Percentiles rank a stretch among this genome's conserved stretches.
Conservation (phyloP, 257 asterid species). For the Solanum habrochaites region DNA sequence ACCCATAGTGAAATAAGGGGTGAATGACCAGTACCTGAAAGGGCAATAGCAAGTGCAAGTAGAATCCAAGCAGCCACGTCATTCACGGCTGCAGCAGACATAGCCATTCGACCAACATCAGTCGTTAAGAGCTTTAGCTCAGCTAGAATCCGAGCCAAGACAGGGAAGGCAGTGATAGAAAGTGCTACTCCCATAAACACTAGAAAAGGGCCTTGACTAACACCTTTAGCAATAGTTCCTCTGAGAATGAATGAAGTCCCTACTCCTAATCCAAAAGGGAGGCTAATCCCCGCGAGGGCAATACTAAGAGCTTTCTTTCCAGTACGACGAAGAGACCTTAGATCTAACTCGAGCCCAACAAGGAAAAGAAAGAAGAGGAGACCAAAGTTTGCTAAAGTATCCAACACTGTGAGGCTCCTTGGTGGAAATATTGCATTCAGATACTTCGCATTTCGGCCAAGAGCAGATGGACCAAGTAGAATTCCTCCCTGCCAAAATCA, state of each 20-base stretch:
- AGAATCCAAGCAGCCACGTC: slow-evolving; percentile 24
- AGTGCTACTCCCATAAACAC: slow-evolving; percentile 27
- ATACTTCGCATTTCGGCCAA: slow-evolving; percentile 11
- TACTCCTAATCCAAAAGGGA: slow-evolving; percentile 17
- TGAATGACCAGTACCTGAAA: slow-evolving; percentile 9
- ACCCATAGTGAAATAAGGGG: slow-evolving; percentile 22
- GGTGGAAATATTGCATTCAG: slow-evolving; percentile 11
- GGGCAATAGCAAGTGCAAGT: slow-evolving; percentile 18
- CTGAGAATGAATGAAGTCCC: slow-evolving; percentile 16
- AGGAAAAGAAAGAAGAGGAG: slow-evolving; percentile 25
- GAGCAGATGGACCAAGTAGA: slow-evolving; percentile 23
- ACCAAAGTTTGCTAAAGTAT: slow-evolving; percentile 21
- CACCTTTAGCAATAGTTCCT: slow-evolving; percentile 10
- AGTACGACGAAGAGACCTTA: slow-evolving; percentile 10
- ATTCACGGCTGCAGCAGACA: slow-evolving; percentile 24
- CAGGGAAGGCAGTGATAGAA: slow-evolving; percentile 29
- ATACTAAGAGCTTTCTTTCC: slow-evolving; percentile 21
- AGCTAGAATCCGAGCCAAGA: slow-evolving; percentile 25
- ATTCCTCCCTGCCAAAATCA: slow-evolving; percentile 16
- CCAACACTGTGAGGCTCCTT: slow-evolving; percentile 19
- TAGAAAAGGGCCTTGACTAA: slow-evolving; percentile 5
- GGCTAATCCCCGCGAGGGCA: slow-evolving; percentile 13
- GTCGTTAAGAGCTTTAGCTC: slow-evolving; percentile 24
- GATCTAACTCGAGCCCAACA: slow-evolving; percentile 22
- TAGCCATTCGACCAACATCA: slow-evolving; percentile 22